Evolutionary conservation across 371 early-diverging fungal species (phyloP).

Genomic region (Entomophthora muscae): DNA sequence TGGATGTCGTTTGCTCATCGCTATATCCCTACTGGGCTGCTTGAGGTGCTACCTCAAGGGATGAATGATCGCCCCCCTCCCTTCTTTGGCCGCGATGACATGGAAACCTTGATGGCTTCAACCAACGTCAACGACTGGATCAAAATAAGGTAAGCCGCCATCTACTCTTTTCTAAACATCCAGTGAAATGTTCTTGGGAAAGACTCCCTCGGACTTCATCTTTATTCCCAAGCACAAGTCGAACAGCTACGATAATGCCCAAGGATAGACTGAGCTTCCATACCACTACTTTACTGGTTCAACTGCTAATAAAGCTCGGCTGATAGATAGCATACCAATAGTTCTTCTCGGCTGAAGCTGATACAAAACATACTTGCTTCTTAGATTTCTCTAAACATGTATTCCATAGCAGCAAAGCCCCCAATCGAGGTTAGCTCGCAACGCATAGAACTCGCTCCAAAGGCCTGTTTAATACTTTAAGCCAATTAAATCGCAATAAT

Average conservation of each 20-base stretch:
- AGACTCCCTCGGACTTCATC: constrained; percentile 63
- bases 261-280: neutral
- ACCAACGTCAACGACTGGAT: constrained; percentile 74
- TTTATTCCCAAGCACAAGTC: constrained; percentile 89
- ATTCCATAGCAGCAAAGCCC: too few relatives aligned
- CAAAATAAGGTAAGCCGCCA: constrained; percentile 32
- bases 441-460: too few relatives aligned
- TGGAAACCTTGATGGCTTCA: constrained; percentile 89
- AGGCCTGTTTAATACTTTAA: too few relatives aligned
- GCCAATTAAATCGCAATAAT: too few relatives aligned
- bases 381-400: too few relatives aligned
- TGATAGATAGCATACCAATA: too few relatives aligned
- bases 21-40: constrained; percentile 80
- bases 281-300: too few relatives aligned
- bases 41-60: constrained; percentile 75
- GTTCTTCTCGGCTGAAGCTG: too few relatives aligned
- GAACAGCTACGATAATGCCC: constrained; percentile 37
- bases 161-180: constrained; percentile 7
- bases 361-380: too few relatives aligned
- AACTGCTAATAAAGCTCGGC: too few relatives aligned
- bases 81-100: constrained; percentile 71
- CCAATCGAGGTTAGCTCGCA: too few relatives aligned
- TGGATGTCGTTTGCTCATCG: constrained; percentile 75
- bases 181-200: constrained; percentile 62
- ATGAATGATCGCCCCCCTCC: constrained; percentile 84